Conservation (phyloP, 495 filamentous ascomycete species). For the Cercophora scortea region DNA sequence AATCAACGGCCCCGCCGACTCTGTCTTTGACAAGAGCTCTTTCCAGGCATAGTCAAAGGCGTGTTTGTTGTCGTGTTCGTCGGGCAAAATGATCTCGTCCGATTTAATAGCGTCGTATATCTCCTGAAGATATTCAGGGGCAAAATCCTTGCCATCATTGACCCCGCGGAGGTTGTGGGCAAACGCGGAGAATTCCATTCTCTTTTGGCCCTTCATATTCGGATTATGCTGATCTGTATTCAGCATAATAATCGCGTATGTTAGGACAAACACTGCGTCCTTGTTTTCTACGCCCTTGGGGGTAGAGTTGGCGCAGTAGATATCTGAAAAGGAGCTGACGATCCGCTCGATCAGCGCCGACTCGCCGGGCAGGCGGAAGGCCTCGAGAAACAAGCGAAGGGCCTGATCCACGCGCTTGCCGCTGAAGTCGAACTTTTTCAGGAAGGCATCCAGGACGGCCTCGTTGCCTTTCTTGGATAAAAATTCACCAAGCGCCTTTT, state of each 20-base stretch:
- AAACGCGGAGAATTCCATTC: constrained; percentile 79
- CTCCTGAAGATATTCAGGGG: constrained; percentile 71
- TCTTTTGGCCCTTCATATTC: constrained; percentile 69
- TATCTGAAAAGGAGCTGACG: constrained; percentile 74
- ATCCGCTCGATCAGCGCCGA: constrained; percentile 90
- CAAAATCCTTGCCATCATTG: constrained; percentile 79
- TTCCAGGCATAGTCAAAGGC: constrained; percentile 97
- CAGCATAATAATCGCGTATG: constrained; percentile 93
- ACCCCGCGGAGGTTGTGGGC: constrained; percentile 81
- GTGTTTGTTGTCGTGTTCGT: constrained; percentile 93
- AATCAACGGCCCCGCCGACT: constrained; percentile 61
- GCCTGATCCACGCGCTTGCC: constrained; percentile 86
- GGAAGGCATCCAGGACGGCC: constrained; percentile 69
- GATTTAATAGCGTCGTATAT: constrained; percentile 89
- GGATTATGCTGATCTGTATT: constrained; percentile 95
- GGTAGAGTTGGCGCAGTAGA: constrained; percentile 67
- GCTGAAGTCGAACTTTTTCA: constrained; percentile 77
- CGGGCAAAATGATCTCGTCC: constrained; percentile 92
- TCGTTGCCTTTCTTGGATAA: constrained; percentile 86
- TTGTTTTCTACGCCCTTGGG: constrained; percentile 76
- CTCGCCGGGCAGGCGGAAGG: constrained; percentile 94
- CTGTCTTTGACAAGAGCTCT: constrained; percentile 81
- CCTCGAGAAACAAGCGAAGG: constrained; percentile 73
- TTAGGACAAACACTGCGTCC: constrained; percentile 84
- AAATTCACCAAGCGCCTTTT: constrained; percentile 85